Percentiles rank a stretch among this genome's conserved stretches.
Conservation (phyloP, 768 basidiomycete species). For the Tephrocybe sp. region DNA sequence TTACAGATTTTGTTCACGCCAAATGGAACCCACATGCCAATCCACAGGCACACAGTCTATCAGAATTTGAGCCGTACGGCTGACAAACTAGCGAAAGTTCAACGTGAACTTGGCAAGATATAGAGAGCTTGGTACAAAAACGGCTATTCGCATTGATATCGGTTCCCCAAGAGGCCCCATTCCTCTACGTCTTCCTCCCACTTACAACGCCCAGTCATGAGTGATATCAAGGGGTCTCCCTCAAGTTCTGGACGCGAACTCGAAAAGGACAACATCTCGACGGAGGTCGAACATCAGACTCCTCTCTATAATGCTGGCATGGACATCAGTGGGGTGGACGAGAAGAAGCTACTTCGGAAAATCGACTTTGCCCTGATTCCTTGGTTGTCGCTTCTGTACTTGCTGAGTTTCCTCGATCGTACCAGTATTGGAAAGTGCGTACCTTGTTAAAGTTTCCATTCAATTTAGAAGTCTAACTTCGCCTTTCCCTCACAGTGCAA, state of each 20-base stretch:
- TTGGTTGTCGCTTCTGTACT: conserved; percentile 74
- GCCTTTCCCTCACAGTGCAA: conserved; percentile 36
- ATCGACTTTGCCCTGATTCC: conserved; percentile 66
- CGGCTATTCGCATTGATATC: neutral
- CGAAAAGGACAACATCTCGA: conserved; percentile 30
- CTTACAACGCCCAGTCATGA: conserved; percentile 9
- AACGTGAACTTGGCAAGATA: no score
- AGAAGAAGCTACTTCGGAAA: conserved; percentile 69
- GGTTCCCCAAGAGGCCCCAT: conserved; percentile 3
- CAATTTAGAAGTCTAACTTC: conserved; percentile 7
- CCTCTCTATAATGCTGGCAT: conserved; percentile 46
- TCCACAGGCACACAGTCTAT: conserved; percentile 1
- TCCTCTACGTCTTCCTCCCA: conserved; percentile 1
- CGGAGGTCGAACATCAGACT: conserved; percentile 19
- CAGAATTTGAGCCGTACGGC: no score
- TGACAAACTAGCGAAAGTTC: no score
- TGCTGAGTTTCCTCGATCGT: conserved; percentile 65
- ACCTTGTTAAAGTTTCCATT: conserved; percentile 16
- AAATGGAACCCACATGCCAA: conserved; percentile 5
- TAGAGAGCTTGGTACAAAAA: conserved; percentile 12
- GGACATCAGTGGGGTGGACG: conserved; percentile 63
- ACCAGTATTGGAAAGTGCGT: conserved; percentile 54
- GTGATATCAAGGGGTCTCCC: conserved; percentile 12
- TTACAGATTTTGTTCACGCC: neutral
- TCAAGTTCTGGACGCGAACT: conserved; percentile 16